Percentiles rank a stretch among this genome's conserved stretches.
Conservation (phyloP, 305 asterid genomes). For the Solanum aculeatissimum region DNA sequence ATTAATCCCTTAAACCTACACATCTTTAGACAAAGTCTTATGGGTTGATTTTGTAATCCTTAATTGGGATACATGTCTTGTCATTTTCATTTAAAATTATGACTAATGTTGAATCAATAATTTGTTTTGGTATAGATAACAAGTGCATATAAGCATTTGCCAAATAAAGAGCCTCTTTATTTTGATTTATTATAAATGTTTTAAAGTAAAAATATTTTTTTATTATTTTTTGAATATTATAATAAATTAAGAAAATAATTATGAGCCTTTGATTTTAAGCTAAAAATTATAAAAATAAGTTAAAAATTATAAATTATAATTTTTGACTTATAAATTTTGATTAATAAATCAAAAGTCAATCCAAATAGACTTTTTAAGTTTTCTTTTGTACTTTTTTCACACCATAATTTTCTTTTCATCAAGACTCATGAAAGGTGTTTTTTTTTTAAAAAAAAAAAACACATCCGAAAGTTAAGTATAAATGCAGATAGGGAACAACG, state of each 20-base stretch:
- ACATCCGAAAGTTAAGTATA: background rate
- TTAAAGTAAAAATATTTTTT: too few species aligned
- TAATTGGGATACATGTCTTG: background rate
- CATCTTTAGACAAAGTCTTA: background rate
- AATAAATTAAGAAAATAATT: too few species aligned
- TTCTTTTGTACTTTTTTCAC: background rate
- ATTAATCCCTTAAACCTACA: background rate
- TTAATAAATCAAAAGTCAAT: too few species aligned
- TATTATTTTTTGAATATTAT: too few species aligned
- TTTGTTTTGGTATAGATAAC: background rate
- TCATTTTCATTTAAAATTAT: background rate
- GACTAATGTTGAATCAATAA: too few species aligned
- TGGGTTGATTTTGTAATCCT: background rate
- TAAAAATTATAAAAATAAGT: too few species aligned
- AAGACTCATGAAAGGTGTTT: background rate
- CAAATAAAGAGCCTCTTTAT: background rate
- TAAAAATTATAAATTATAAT: too few species aligned
- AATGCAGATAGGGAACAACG: background rate
- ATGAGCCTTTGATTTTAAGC: too few species aligned
- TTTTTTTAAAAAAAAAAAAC: background rate
- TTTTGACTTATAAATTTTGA: too few species aligned
- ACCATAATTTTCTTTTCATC: background rate
- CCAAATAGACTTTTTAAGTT: background rate
- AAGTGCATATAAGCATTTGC: background rate
- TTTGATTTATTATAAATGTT: background rate